Evolutionary conservation across 768 basidiomycete species (phyloP).

Genomic region (Suillus americanus): DNA sequence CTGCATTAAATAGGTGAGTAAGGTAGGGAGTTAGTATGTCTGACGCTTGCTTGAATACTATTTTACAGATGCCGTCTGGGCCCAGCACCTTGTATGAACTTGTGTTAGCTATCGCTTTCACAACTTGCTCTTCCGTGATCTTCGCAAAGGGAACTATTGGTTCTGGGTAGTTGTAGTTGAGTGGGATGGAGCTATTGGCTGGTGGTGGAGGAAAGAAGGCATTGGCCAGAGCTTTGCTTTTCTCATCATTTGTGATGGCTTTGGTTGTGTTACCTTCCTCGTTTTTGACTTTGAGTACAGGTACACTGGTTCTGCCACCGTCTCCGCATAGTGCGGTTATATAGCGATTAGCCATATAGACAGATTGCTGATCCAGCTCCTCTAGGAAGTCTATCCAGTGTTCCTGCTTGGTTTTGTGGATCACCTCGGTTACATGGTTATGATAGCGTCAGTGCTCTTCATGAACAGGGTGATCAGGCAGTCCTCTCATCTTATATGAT

Average conservation of each 20-base stretch:
- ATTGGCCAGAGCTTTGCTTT: slow-evolving; percentile 14
- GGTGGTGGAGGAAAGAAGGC: slow-evolving; percentile 27
- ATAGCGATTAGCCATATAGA: slow-evolving; percentile 4
- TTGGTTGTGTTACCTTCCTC: not conserved
- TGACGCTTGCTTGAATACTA: slow-evolving; percentile 11
- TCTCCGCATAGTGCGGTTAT: slow-evolving; percentile 2
- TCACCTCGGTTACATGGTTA: not conserved
- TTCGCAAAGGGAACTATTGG: not conserved
- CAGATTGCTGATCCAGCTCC: not conserved
- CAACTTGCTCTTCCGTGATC: slow-evolving; percentile 15
- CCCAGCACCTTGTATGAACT: slow-evolving; percentile 21
- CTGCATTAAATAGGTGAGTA: not conserved
- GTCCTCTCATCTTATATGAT: not conserved
- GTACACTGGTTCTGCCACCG: not conserved
- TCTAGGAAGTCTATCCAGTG: slow-evolving; percentile 28
- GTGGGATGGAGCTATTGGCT: not conserved
- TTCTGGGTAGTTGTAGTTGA: slow-evolving; percentile 5
- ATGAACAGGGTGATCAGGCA: not conserved
- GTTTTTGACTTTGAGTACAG: no score
- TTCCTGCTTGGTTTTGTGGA: slow-evolving; percentile 16
- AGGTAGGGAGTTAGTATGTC: accelerated
- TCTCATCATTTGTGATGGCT: slow-evolving; percentile 18
- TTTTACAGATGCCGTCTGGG: slow-evolving; percentile 29
- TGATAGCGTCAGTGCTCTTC: slow-evolving; percentile 16
- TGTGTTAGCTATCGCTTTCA: not conserved